Evolutionary conservation across 768 basidiomycete species (phyloP).

Genomic region (Auricularia sp.): DNA sequence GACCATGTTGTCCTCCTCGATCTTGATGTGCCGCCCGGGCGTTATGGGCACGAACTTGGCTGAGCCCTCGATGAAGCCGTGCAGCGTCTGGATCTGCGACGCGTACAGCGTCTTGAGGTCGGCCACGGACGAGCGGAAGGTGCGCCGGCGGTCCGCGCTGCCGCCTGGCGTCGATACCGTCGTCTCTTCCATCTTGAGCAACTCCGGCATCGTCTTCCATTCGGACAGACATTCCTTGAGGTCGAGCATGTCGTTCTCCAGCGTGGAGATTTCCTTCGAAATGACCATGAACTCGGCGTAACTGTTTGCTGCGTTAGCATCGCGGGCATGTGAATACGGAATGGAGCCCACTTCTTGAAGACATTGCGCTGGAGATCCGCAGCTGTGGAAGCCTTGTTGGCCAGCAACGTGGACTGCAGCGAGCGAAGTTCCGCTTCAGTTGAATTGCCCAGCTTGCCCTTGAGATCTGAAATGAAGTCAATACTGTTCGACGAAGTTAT

Average conservation of each 20-base stretch:
- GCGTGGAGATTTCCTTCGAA: constrained; percentile 90
- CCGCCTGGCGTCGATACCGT: constrained; percentile 47
- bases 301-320: constrained; percentile 30
- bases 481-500: too few relatives aligned
- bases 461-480: too few relatives aligned
- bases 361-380: constrained; percentile 83
- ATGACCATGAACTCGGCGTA: constrained; percentile 95
- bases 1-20: constrained; percentile 73
- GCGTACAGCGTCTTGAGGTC: constrained; percentile 91
- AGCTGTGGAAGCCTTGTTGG: constrained; percentile 62
- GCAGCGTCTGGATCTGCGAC: constrained; percentile 86
- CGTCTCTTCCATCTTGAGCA: constrained; percentile 81
- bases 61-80: constrained; percentile 85
- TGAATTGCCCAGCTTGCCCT: constrained; percentile 80
- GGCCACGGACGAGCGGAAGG: constrained; percentile 83
- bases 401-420: constrained; percentile 65
- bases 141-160: constrained; percentile 40
- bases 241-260: constrained; percentile 97
- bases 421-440: constrained; percentile 72
- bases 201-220: constrained; percentile 92
- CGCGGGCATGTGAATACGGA: not conserved
- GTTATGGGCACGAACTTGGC: constrained; percentile 90
- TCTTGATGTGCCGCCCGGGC: constrained; percentile 83
- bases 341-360: constrained; percentile 72
- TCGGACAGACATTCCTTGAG: constrained; percentile 89